Base-by-base conservation (phyloP, 768 basidiomycete species). In the Wakefieldia striispora region DNA sequence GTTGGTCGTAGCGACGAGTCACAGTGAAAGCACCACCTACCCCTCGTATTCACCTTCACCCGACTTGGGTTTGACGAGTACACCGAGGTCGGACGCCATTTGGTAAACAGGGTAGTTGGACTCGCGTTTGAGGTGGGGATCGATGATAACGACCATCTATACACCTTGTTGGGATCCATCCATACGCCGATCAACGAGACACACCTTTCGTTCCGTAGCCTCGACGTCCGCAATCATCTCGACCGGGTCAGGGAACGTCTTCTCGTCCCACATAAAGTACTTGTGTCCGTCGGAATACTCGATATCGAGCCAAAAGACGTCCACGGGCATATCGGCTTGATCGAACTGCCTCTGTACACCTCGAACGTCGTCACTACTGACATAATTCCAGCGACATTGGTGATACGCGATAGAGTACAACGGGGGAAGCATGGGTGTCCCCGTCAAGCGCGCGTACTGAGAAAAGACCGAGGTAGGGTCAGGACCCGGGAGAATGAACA, bases 341-440 rank as follows among this genome's bases (percentile, higher is more conserved):
- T 99, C 97, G 60, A 99, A 97, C 44, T 86, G 76, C 62, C 74
- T 78, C 68, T 95, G 88, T 9, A 98, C 92, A 4, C 79, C 76
- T 11, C 91, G 78, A 9, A 99, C 77, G 66, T 97, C 97, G 11
- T 88, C 83, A 23, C 90, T 85, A 70, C 85, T 90, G 55, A 95
- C 77, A 62, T 99, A 98, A 65, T 99, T 98, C 97, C 97, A 98
- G 31, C 97, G 77, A 66, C 95, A 98, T 66, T 98, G 97, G 68
- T 98, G 97, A 62, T 99, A 95, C 0, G 85, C 97, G 49, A 97
- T 75, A 23, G 91, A 83, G 83, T 91, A 97, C 17, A 89, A 80
- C 9, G 92, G 84, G 0, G 97, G 97, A n/a, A 99, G 75, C 4
- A 86, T 84, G 0, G 90, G 81, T 0, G 87, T 80, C 1, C 97